These are phyloP conservation scores for Monosporozyma aquatica DNA, from an alignment of 805 yeast genomes.

Conservation along the genomic window DNA sequence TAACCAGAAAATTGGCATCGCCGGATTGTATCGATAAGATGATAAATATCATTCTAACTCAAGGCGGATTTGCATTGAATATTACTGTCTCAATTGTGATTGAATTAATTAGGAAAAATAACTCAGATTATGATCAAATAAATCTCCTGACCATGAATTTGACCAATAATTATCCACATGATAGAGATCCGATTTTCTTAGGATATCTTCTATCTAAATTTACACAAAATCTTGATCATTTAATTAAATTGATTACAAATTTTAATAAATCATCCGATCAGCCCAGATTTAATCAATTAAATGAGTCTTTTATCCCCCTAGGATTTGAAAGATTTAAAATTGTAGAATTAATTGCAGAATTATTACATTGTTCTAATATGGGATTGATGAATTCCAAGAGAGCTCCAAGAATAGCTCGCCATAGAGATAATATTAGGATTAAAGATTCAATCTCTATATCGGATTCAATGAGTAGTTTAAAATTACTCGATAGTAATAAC, in stretches of 20 bases:
- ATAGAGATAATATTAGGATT: constrained; percentile 60
- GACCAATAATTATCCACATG: constrained; percentile 79
- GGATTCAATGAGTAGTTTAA: not conserved
- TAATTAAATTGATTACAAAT: constrained; percentile 16
- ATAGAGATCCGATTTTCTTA: constrained; percentile 81
- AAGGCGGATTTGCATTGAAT: constrained; percentile 73
- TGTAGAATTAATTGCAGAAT: constrained; percentile 85
- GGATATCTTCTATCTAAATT: constrained; percentile 76
- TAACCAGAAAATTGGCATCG: constrained; percentile 78
- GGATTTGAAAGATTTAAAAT: constrained; percentile 88
- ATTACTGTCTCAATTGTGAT: constrained; percentile 88
- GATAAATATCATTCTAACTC: constrained; percentile 55
- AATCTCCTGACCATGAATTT: constrained; percentile 69
- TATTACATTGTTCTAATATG: constrained; percentile 94
- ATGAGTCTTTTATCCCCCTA: constrained; percentile 52
- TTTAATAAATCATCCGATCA: constrained; percentile 12
- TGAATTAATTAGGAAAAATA: constrained; percentile 87
- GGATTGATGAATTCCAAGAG: constrained; percentile 69
- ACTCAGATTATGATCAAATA: constrained; percentile 84
- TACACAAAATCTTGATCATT: constrained; percentile 43
- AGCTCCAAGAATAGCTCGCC: constrained; percentile 56
- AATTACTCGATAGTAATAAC: not conserved
- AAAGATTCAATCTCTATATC: not conserved
- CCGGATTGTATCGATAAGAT: constrained; percentile 51
- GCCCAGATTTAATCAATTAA: constrained; percentile 51